Evolutionary conservation across 805 yeast genomes (phyloP).

Genomic region (Wickerhamomyces chaumierensis): DNA sequence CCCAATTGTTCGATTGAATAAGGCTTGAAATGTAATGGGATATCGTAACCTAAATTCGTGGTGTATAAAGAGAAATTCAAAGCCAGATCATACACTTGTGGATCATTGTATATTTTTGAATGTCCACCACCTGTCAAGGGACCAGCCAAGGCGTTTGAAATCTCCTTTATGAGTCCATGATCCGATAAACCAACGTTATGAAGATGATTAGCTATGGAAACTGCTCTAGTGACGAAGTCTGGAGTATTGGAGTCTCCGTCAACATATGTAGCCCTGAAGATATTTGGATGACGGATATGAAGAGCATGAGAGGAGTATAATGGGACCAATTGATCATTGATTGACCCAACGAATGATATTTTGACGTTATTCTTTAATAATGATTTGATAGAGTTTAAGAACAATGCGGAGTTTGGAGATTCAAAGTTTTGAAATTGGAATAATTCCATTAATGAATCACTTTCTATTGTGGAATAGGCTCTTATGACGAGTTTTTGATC

Average conservation of each 20-base stretch:
- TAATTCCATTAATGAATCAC: constrained; percentile 73
- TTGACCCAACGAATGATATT: constrained; percentile 73
- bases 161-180: constrained; percentile 76
- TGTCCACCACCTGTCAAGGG: constrained; percentile 94
- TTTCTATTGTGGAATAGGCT: constrained; percentile 86
- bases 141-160: constrained; percentile 74
- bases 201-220: constrained; percentile 61
- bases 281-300: constrained; percentile 80
- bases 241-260: constrained; percentile 79
- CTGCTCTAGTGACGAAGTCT: constrained; percentile 61
- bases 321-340: constrained; percentile 92
- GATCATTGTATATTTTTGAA: constrained; percentile 77
- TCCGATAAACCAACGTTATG: constrained; percentile 74
- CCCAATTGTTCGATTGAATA: constrained; percentile 60
- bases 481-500: constrained; percentile 77
- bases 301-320: constrained; percentile 77
- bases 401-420: constrained; percentile 60
- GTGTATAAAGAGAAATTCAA: constrained; percentile 68
- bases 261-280: constrained; percentile 79
- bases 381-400: constrained; percentile 52
- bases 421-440: constrained; percentile 79
- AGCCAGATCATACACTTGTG: constrained; percentile 74
- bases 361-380: constrained; percentile 65
- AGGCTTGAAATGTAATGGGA: constrained; percentile 23
- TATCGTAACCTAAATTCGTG: constrained; percentile 37